phyloP scores from a whole-genome alignment of 306 rosid genomes.

The Vigna hirtella region DNA sequence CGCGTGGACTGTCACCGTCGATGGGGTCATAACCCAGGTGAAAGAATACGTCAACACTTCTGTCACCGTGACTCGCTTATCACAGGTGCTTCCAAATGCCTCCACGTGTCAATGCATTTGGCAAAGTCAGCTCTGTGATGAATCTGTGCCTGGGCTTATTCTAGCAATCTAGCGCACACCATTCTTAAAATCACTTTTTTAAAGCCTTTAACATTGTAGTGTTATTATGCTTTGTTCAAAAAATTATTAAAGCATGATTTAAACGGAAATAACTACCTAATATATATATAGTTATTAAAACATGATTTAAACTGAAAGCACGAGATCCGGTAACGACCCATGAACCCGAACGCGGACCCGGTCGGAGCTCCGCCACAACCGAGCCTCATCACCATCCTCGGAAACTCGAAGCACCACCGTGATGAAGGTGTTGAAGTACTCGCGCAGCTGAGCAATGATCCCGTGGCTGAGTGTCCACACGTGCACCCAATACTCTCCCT shows the following conservation, averaged over 20 bases:
- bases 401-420: conserved; percentile 40
- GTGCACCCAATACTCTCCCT: conserved; percentile 47
- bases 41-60: conserved; percentile 73
- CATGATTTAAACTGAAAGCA: conserved; percentile 34
- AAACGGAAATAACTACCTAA: conserved; percentile 7
- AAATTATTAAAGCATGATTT: not conserved
- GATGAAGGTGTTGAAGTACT: conserved; percentile 46
- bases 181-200: too few relatives aligned
- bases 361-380: conserved; percentile 39
- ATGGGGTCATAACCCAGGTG: conserved; percentile 60
- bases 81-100: conserved; percentile 1
- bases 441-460: conserved; percentile 42
- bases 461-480: conserved; percentile 43
- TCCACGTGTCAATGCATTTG: conserved; percentile 61
- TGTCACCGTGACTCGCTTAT: conserved; percentile 61
- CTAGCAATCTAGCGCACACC: conserved; percentile 46
- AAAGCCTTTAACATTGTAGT: not conserved
- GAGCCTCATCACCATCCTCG: conserved; percentile 30
- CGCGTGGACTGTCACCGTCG: conserved; percentile 59
- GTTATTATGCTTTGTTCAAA: not conserved
- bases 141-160: conserved; percentile 69
- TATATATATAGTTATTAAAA: too few relatives aligned
- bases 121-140: conserved; percentile 63
- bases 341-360: conserved; percentile 31
- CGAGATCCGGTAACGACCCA: conserved; percentile 42